Base-by-base conservation (phyloP, 1,284 basidiomycete genomes). In the Singerocomus inundabilis region DNA sequence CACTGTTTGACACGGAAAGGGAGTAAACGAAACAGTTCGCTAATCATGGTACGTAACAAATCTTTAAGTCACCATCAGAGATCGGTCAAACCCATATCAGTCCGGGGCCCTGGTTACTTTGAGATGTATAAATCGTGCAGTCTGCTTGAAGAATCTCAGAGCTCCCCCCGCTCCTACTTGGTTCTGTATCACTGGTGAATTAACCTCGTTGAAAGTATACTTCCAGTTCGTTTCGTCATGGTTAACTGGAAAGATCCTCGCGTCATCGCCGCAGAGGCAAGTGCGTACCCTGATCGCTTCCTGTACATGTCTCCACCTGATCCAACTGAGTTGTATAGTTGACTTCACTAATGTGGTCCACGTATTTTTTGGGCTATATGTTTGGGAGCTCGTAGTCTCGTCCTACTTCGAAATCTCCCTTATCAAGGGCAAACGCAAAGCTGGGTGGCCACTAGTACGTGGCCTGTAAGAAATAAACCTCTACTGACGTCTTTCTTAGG, bases 371-470 rank as follows among this genome's bases (percentile, higher is more conserved):
- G 85, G 85, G 29, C 60, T 85, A 31, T 83, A 84, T 56, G 50
- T 81, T 21, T 88, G 85, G 85, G 85, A 88, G 63, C 55, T 88
- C 33, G 72, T 80, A 54, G 68, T 75, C 56, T 85, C 85, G 5
- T 76, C 68, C 46, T 73, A 73, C 51, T 87, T 88, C 57, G 85
- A 88, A 59, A 78, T 77, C 76, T 84, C 83, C 25, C 60, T 88
- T 34, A 54, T 87, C 37, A 76, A 72, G 25, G 59, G 76, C 25
- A 73, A 73, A 49, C 76, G 84, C 42, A 77, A 70, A 59, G 79
- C 85, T 53, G 75, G 76, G 31, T 85, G 82, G 81, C 81, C 82
- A 55, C 69, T 85, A 65, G 84, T 85, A 62, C 31, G 66, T 67
- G 29, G 37, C 35, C 48, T 25, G 25, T 15, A 6, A 13, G 28